Base-by-base conservation (phyloP, 2,329 filamentous ascomycete species). In the Myriosclerotinia curreyana region DNA sequence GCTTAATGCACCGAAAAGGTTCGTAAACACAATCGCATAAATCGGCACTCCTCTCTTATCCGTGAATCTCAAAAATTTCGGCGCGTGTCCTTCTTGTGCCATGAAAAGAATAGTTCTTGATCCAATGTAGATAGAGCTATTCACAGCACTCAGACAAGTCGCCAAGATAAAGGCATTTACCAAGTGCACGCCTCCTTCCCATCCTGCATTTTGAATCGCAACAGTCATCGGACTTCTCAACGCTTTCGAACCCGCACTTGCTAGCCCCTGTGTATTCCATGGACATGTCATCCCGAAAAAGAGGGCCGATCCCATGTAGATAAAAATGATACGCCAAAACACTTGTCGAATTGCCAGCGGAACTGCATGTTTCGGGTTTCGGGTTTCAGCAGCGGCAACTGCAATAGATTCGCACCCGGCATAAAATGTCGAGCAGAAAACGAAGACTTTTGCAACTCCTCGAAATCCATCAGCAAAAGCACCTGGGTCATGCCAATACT, bases 261-360 rank as follows among this genome's bases (percentile, higher is more conserved):
- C 79, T 0, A 93, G 81, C 0, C 82, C 83, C 4, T 81, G 76
- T 0, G 87, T 85, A 68, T 92, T 85, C 66, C 87, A 85, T 0
- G 89, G 88, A 69, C 89, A 90, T 0, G 88, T 88, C 3, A 94
- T 80, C 11, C 89, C 88, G 65, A 89, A 90, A 77, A 91, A 91
- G 73, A 92, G 84, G 40, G 88, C 88, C 11, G 83, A 83, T 44
- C 88, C 88, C 79, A 96, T 82, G 78, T 96, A 97, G 78, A 96
- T 66, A n/a, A 95, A 82, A 5, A 87, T 85, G 72, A 96, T 96
- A 71, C 92, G 88, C 92, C 92, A 96, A 76, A 96, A 96, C 22
- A 96, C 91, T 74, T 96, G 92, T 77, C 94, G 95, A 71, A 95
- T 87, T 9, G 92, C 92, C 17, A 74, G 71, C 0, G 80, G 80